phyloP scores from a whole-genome alignment of 2,329 filamentous ascomycete genomes.

The Colletotrichum lindemuthianum region DNA sequence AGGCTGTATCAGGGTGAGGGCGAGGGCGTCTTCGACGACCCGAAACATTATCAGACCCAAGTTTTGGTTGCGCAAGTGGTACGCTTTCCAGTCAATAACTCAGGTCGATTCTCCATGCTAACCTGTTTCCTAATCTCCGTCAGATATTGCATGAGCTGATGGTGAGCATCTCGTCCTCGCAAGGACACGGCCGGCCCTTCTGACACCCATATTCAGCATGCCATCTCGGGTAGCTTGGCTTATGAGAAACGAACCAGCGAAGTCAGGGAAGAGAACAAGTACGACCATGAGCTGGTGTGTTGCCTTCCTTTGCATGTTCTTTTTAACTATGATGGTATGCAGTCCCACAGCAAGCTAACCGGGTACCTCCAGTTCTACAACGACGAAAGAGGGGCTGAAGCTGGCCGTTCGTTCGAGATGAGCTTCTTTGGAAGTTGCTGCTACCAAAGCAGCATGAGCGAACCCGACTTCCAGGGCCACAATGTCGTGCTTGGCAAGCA shows the following conservation, averaged over 20 bases:
- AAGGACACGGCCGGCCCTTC: background rate
- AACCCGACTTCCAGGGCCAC: background rate
- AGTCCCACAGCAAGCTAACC: too few species aligned
- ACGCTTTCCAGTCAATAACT: background rate
- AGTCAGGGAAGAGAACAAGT: background rate
- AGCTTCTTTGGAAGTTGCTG: constrained; percentile 8
- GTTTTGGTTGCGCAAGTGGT: too few species aligned
- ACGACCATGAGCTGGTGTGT: constrained; percentile 4
- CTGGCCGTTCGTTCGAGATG: constrained; percentile 20
- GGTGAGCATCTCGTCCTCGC: background rate
- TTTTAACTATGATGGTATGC: background rate
- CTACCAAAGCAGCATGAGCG: background rate
- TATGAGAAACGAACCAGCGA: background rate
- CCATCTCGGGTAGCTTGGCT: background rate
- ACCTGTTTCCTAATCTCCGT: background rate
- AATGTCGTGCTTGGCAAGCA: background rate
- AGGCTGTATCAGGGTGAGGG: too few species aligned
- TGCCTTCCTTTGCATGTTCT: fast-evolving
- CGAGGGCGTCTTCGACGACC: too few species aligned
- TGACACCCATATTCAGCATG: constrained; percentile 8
- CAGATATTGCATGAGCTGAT: constrained; percentile 26
- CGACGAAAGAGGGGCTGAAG: constrained; percentile 20
- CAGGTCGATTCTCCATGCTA: background rate
- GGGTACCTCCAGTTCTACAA: constrained; percentile 11
- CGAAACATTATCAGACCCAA: too few species aligned